Base-by-base conservation (phyloP, 2,329 filamentous ascomycete species). In the Epichloe baconii region DNA sequence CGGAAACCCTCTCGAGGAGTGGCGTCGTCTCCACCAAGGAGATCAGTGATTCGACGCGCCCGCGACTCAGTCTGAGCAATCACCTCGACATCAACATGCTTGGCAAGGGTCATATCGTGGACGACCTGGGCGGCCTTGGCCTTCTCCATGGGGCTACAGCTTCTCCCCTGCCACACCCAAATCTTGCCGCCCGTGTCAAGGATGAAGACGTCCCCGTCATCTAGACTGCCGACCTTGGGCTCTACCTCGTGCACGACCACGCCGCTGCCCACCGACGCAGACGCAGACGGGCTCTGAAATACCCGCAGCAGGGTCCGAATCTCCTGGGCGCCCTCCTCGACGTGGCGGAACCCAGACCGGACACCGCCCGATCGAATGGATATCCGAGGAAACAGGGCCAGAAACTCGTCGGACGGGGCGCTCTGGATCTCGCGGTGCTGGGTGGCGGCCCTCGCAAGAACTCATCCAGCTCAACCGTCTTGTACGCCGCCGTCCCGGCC, bases 391-490 rank as follows among this genome's bases (percentile, higher is more conserved):
- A 85, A 85, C 2, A 85, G 64, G 2, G 69, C 66, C 17, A 82
- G 59, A 57, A 86, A 85, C 47, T 75, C 77, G 19, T 77, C 73
- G 2, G 79, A 83, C 1, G 77, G 77, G 35, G 73, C 68, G 5
- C 68, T 64, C 65, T 85, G 80, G 2, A 81, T 67, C 65, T 86
- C 82, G 44, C 82, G 77, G 60, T 85, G 76, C 66, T 85, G 82
- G 2, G 73, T 78, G 1, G 82, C 82, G 0, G 71, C 67, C 2
- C 82, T 41, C 73, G 68, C 47, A 86, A 63, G 59, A 82, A 84
- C 64, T 85, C 81, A 58, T 85, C 82, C 15, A 86, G 70, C 64
- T 85, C 82, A 23, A 84, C 80, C 0, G 82, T 83, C 69, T 85
- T 86, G 68, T 86, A 83, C 2, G 82, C 82, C 0, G 82, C 82